Base-by-base conservation (phyloP, 306 rosid species). In the Clitoria ternatea region DNA sequence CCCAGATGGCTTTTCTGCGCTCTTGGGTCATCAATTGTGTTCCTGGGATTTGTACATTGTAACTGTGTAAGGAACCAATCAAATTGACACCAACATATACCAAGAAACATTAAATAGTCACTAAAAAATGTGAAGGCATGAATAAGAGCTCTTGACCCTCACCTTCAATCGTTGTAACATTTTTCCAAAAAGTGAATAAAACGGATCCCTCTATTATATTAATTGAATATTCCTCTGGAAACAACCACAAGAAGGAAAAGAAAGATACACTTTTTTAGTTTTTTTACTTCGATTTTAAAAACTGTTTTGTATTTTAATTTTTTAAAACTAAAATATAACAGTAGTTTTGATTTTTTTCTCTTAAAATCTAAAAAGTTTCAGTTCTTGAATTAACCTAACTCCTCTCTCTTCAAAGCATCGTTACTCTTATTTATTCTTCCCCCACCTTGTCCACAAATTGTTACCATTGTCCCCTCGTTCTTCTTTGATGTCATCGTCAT, bases 21-120 rank as follows among this genome's bases (percentile, higher is more conserved):
- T 88, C 92, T 8, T 87, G 86, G 24, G 98, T 93, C 98, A 93
- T 93, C 77, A 93, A 84, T 54, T 85, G 90, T 69, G 98, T 93
- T 32, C 98, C 98, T 93, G 73, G 57, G n/a, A 64, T 62, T 83
- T 66, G n/a, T 33, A 30, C 11, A 53, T 49, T 40, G 15, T 24
- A 56, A 30, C 11, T 61, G 42, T 40, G 15, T 24, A 56, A 24
- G 19, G 2, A 39, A 65, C 14, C 40, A 40, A 19, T 66, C 66
- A 73, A 79, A 9, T 65, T 4, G 20, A 47, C 42, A 66, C 26
- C 27, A 61, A 1, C 33, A 67, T 72, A 48, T 35, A 48, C 6
- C 24, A 48, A 24, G 13, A 30, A 30, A 29, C 15, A 42, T 27
- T 43, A 19, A 57, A 44, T 29, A 17, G 12, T 4, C 8, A 42